A percentile compares a stretch with the other conserved stretches of the same genome.
Evolutionary conservation across 495 filamentous ascomycete species (phyloP).

Genomic region (Podospora anserina): DNA sequence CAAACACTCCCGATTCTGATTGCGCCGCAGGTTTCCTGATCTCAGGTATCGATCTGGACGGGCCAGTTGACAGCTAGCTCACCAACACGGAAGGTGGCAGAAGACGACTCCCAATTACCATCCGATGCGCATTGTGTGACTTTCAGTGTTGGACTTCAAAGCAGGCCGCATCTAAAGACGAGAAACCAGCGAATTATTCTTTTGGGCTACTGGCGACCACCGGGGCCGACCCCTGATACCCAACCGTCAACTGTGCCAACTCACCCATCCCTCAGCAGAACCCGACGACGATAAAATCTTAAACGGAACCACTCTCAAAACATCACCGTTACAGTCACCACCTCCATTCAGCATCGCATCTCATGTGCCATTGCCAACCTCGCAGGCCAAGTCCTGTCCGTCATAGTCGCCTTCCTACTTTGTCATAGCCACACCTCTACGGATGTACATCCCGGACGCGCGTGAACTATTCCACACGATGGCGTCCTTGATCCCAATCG

Average conservation of each 20-base stretch:
- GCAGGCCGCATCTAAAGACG: not conserved
- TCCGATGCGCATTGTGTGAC: too few relatives aligned
- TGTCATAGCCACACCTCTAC: conserved; percentile 1
- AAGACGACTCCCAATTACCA: not conserved
- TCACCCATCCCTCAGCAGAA: not conserved
- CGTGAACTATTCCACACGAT: conserved; percentile 27
- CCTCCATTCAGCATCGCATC: too few relatives aligned
- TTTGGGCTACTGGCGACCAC: not conserved
- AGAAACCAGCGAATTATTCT: not conserved
- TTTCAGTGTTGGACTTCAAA: too few relatives aligned
- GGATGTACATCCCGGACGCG: not conserved
- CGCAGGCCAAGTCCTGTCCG: conserved; percentile 1
- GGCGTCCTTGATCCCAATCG: conserved; percentile 47
- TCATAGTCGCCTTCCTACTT: conserved; percentile 16
- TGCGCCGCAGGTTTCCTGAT: not conserved
- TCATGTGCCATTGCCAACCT: too few relatives aligned
- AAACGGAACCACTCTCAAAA: not conserved
- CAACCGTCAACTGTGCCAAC: not conserved
- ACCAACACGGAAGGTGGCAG: not conserved
- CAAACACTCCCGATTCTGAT: too few relatives aligned
- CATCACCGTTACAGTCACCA: too few relatives aligned
- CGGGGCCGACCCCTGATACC: not conserved
- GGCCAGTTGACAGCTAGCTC: not conserved
- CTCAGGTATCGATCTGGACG: not conserved
- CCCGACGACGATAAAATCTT: not conserved